phyloP scores from a whole-genome alignment of 164 flowering plant genomes.

The Liriodendron chinense region DNA sequence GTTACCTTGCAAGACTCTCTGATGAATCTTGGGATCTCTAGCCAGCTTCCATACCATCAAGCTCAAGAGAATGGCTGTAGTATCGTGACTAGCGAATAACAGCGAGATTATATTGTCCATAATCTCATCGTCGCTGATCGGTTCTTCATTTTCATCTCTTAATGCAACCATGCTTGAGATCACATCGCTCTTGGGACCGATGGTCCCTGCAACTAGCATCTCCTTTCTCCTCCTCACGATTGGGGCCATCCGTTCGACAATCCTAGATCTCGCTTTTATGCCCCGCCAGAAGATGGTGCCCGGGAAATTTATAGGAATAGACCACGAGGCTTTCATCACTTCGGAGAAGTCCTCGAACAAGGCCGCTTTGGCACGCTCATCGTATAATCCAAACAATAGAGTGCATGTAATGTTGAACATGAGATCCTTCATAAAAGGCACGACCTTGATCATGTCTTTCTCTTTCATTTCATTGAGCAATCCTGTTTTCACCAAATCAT shows the following conservation, averaged over 20 bases:
- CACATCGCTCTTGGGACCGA: slow-evolving; percentile 12
- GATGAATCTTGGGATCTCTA: slow-evolving; percentile 9
- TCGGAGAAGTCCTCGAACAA: slow-evolving; percentile 13
- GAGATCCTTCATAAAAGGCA: slow-evolving; percentile 13
- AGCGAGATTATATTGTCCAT: slow-evolving; percentile 7
- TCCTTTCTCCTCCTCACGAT: slow-evolving; percentile 15
- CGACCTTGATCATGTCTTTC: slow-evolving; percentile 7
- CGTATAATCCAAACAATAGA: slow-evolving; percentile 17
- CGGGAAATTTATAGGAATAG: slow-evolving; percentile 20
- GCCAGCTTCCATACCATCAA: background rate
- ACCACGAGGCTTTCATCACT: slow-evolving; percentile 16
- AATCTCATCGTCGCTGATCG: slow-evolving; percentile 14
- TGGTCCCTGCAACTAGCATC: slow-evolving; percentile 3
- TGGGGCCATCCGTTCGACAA: slow-evolving; percentile 7
- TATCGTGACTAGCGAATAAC: slow-evolving; percentile 16
- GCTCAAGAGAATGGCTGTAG: slow-evolving; percentile 20
- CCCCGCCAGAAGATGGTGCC: slow-evolving; percentile 14
- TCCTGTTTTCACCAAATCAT: slow-evolving; percentile 11
- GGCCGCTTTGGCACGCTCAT: slow-evolving; percentile 10
- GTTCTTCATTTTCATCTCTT: slow-evolving; percentile 12
- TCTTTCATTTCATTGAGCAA: slow-evolving; percentile 11
- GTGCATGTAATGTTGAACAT: slow-evolving; percentile 19
- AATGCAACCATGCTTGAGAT: slow-evolving; percentile 13
- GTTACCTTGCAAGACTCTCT: slow-evolving; percentile 19
- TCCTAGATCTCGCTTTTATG: slow-evolving; percentile 15